Base-by-base conservation (phyloP, 1,284 basidiomycete genomes). In the Cryptococcus hybrid region DNA sequence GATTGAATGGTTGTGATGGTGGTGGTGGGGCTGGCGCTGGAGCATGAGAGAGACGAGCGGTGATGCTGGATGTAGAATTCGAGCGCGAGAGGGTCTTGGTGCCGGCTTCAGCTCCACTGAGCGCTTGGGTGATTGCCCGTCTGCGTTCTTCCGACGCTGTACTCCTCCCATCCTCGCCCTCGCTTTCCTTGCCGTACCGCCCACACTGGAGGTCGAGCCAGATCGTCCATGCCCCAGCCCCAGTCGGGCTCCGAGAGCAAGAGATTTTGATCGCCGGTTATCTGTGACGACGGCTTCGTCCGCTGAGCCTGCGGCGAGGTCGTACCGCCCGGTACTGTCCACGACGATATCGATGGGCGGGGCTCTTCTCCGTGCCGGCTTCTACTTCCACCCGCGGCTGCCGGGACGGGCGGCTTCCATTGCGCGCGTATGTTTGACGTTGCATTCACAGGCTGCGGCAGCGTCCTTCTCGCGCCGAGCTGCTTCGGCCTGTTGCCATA, bases 251-350 rank as follows among this genome's bases (percentile, higher is more conserved):
- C 59, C 60, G 5, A 61, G 57, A 5, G 50, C 52, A 11, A 24
- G 30, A n/a, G 46, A 52, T 36, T 61, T 56, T 9, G 60, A 57
- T 13, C 60, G 58, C 34, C 60, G 65, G 39, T 62, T 67, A 50
- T 71, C 66, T 11, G 68, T 62, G 3, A 67, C 63, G 40, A 60
- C 57, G 11, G 62, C 60, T 38, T 47, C 46, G 18, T 47, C 15
- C 15, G 46, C 12, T 12, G 15, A 47, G 34, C 46, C 46, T 24
- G 12, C 12, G 18, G 18, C 18, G 1, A 68, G 50, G 8, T 62
- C 69, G 51, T 74, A 76, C 15, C 48, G 54, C 0, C 74, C 70
- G 5, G 62, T 54, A 3, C 58, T 58, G 36, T 69, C 66, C 24
- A 75, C 56, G 6, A 67, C 55, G 3, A 74, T 60, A 30, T 71